Evolutionary conservation across 1,284 basidiomycete species (phyloP).

Genomic region (Apiotrichum laibachii): DNA sequence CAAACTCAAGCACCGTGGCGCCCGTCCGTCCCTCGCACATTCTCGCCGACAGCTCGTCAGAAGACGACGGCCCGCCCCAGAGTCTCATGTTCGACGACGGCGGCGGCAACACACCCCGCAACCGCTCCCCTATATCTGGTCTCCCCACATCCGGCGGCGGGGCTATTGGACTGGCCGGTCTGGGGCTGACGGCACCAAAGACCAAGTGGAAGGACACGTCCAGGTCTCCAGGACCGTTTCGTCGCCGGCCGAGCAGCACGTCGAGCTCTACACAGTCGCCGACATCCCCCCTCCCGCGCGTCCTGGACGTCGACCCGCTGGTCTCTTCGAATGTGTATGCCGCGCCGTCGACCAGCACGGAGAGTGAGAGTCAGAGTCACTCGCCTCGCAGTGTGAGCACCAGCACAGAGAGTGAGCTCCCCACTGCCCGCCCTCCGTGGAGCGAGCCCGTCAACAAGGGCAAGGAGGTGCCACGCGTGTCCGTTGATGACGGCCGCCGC

Average conservation of each 20-base stretch:
- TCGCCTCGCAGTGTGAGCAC: neutral
- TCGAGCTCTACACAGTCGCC: conserved; percentile 8
- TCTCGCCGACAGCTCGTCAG: conserved; percentile 12
- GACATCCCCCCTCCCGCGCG: neutral
- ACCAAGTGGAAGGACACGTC: conserved; percentile 3
- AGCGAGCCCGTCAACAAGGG: neutral
- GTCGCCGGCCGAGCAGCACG: conserved; percentile 12
- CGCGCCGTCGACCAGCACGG: conserved; percentile 2
- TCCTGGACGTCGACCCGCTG: neutral
- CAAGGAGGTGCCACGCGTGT: neutral
- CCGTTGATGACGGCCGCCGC: neutral
- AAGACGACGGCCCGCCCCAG: conserved; percentile 37
- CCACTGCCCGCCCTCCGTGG: neutral
- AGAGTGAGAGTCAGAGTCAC: neutral
- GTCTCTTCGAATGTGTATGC: neutral
- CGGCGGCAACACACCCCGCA: conserved; percentile 1
- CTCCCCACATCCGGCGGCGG: neutral
- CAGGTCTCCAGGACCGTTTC: conserved; percentile 18
- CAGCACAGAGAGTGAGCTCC: neutral
- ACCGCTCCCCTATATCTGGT: neutral
- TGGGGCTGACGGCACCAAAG: neutral
- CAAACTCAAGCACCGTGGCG: neutral
- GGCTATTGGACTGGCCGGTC: neutral
- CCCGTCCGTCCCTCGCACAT: neutral
- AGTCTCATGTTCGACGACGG: conserved; percentile 35